Conservation (phyloP, 768 basidiomycete genomes). For the Coprinellus aureogranulatus region DNA sequence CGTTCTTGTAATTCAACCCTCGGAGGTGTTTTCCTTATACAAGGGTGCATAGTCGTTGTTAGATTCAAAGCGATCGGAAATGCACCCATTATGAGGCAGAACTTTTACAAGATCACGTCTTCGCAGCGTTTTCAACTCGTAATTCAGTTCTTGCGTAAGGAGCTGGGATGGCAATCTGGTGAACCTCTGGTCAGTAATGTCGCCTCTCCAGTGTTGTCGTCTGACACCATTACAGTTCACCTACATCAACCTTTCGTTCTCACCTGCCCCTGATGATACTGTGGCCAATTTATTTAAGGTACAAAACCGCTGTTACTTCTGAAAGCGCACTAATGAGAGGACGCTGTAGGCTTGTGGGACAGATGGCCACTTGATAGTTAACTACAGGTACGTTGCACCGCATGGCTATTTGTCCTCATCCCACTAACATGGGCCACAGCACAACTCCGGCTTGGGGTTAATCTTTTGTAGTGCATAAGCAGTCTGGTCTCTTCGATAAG, state of each 20-base stretch:
- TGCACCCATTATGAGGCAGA: constrained; percentile 98
- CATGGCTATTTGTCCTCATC: no score
- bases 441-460: constrained; percentile 47
- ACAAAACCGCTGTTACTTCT: constrained; percentile 6
- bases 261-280: constrained; percentile 79
- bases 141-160: constrained; percentile 87
- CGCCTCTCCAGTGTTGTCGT: no score
- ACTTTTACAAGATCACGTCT: constrained; percentile 96
- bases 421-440: constrained; percentile 18
- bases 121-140: constrained; percentile 94
- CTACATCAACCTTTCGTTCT: constrained; percentile 70
- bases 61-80: constrained; percentile 98
- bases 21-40: background rate
- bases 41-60: constrained; percentile 77
- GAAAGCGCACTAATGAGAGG: background rate
- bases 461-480: no score
- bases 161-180: constrained; percentile 80
- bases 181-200: constrained; percentile 71
- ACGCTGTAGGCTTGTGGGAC: constrained; percentile 72
- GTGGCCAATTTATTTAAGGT: constrained; percentile 78
- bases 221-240: no score
- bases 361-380: constrained; percentile 86
- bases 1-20: background rate
- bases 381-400: constrained; percentile 88
- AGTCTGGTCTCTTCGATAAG: no score